Percentiles rank a stretch among this genome's conserved stretches.
Evolutionary conservation across 2,329 filamentous ascomycete genomes (phyloP).

Genomic region (Fusarium papillatum): DNA sequence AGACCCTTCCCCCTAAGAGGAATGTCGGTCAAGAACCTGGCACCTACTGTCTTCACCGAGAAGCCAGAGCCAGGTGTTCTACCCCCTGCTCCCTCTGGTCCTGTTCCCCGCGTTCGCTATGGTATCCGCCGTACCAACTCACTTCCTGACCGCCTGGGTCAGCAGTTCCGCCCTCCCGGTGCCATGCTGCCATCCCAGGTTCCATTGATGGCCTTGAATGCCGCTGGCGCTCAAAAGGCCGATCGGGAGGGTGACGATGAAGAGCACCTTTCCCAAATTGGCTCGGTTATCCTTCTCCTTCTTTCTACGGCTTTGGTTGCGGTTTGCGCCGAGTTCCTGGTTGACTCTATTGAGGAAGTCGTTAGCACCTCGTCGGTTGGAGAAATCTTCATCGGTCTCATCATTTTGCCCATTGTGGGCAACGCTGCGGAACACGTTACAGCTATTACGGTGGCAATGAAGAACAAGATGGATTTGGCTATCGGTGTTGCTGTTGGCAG

Average conservation of each 20-base stretch:
- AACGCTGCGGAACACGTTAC: constrained; percentile 83
- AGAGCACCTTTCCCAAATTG: constrained; percentile 65
- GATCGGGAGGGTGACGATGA: constrained; percentile 54
- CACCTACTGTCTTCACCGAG: constrained; percentile 78
- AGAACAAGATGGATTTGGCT: constrained; percentile 83
- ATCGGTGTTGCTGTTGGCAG: constrained; percentile 80
- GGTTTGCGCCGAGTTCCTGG: constrained; percentile 78
- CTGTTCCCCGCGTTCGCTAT: constrained; percentile 69
- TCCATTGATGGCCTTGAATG: constrained; percentile 53
- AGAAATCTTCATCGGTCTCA: constrained; percentile 79
- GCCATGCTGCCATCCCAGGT: constrained; percentile 63
- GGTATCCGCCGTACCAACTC: constrained; percentile 82
- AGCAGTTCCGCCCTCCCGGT: constrained; percentile 61
- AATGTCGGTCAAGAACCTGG: constrained; percentile 76
- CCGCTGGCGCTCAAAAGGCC: constrained; percentile 38
- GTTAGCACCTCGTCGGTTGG: constrained; percentile 68
- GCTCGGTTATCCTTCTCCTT: constrained; percentile 73
- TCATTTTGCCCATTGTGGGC: constrained; percentile 80
- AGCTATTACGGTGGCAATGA: constrained; percentile 77
- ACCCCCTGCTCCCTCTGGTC: constrained; percentile 53
- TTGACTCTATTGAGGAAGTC: constrained; percentile 75
- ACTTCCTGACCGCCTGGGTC: constrained; percentile 76
- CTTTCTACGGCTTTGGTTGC: constrained; percentile 76
- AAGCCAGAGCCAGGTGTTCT: constrained; percentile 48
- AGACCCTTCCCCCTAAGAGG: constrained; percentile 70